Evolutionary conservation across 768 basidiomycete genomes (phyloP).

Genomic region (Lactifluus hygrophoroides): DNA sequence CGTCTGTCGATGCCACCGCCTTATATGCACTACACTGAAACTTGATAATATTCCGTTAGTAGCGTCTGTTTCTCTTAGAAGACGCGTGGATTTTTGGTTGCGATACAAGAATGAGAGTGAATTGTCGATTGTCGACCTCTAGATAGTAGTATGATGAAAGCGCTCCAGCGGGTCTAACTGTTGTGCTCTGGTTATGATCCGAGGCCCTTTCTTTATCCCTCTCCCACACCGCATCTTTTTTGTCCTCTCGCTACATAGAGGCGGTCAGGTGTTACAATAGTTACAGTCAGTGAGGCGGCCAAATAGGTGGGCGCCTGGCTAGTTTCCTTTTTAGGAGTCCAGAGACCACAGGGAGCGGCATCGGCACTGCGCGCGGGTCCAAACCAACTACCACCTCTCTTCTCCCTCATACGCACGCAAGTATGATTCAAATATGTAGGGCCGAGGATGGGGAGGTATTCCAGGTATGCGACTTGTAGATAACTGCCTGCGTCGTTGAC

Average conservation of each 20-base stretch:
- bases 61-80: too few relatives aligned
- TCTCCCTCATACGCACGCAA: background rate
- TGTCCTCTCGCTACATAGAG: background rate
- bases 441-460: conserved; percentile 35
- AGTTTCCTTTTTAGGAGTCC: conserved; percentile 14
- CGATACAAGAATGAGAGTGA: background rate
- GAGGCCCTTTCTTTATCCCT: background rate
- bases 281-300: background rate
- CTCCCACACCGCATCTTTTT: background rate
- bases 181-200: background rate
- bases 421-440: conserved; percentile 35
- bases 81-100: background rate
- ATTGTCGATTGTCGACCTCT: background rate
- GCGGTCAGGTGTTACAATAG: background rate
- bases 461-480: conserved; percentile 22
- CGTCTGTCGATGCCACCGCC: background rate
- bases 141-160: too few relatives aligned
- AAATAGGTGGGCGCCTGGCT: background rate
- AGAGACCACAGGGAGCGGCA: background rate
- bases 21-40: too few relatives aligned
- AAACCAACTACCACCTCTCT: background rate
- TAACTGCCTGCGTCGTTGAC: background rate
- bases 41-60: too few relatives aligned
- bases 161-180: background rate
- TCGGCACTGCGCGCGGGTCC: background rate